A percentile compares a stretch with the other conserved stretches of the same genome.
Evolutionary conservation across 73 alveolate species (phyloP).

Genomic region (Paramecium biaurelia): DNA sequence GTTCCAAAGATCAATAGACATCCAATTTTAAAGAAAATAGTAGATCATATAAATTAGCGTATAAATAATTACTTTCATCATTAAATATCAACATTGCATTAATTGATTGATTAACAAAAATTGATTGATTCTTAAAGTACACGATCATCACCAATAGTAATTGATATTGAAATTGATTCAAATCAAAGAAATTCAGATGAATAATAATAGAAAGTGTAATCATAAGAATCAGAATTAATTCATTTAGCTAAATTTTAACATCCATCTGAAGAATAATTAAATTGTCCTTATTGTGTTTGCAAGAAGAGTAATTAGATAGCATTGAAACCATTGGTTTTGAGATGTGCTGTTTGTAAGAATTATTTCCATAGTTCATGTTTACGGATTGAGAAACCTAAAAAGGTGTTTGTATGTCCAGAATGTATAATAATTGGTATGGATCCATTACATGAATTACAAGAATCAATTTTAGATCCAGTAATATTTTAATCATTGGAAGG

Average conservation of each 20-base stretch:
- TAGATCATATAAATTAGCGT: background rate
- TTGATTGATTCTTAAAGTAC: background rate
- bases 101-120: background rate
- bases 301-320: background rate
- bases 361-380: background rate
- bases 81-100: background rate
- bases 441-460: background rate
- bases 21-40: background rate
- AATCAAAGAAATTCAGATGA: background rate
- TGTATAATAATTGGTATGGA: background rate
- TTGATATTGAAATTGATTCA: background rate
- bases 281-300: background rate
- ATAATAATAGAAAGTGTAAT: background rate
- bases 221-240: background rate
- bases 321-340: background rate
- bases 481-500: background rate
- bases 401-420: slow-evolving; percentile 32
- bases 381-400: background rate
- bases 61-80: background rate
- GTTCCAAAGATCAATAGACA: background rate
- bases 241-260: background rate
- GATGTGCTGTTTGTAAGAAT: background rate
- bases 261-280: background rate
- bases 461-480: background rate
- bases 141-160: background rate